Percentiles rank a stretch among this genome's conserved stretches.
Evolutionary conservation across 257 asterid genomes (phyloP).

Genomic region (Solanum medicagineum): DNA sequence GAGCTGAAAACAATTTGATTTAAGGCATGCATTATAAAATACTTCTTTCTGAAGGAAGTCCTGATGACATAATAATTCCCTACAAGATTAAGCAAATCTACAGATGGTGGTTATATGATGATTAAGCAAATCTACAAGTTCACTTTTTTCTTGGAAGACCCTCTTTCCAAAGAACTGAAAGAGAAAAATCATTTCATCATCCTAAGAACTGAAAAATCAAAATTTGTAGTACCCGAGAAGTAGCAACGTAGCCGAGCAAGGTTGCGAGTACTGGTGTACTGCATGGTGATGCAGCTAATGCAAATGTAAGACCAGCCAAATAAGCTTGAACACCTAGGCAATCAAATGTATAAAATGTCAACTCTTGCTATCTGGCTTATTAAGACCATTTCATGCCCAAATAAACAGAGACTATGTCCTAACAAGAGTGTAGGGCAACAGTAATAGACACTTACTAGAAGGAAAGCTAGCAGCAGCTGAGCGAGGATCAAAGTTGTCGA

Average conservation of each 20-base stretch:
- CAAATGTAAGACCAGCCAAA: slow-evolving; percentile 94
- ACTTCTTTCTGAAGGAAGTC: neutral
- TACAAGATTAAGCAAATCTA: neutral
- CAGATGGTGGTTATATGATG: neutral
- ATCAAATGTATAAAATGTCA: neutral
- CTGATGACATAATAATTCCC: neutral
- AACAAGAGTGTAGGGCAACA: neutral
- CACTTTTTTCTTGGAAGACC: neutral
- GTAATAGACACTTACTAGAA: slow-evolving; percentile 37
- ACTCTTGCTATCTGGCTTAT: neutral
- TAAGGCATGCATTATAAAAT: neutral
- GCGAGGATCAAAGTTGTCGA: slow-evolving; percentile 82
- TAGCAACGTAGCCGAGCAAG: slow-evolving; percentile 87
- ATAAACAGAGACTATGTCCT: neutral
- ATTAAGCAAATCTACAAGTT: neutral
- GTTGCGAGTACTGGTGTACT: slow-evolving; percentile 87
- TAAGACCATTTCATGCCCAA: neutral
- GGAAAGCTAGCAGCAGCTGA: slow-evolving; percentile 87
- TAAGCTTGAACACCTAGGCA: slow-evolving; percentile 82
- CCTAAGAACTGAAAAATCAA: neutral
- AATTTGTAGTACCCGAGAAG: slow-evolving; percentile 54
- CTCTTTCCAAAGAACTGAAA: neutral
- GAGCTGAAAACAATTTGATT: neutral
- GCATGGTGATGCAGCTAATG: slow-evolving; percentile 98
- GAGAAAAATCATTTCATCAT: neutral